A percentile compares a stretch with the other conserved stretches of the same genome.
Evolutionary conservation across 2,329 filamentous ascomycete species (phyloP).

Genomic region (Trichophyton rubrum): DNA sequence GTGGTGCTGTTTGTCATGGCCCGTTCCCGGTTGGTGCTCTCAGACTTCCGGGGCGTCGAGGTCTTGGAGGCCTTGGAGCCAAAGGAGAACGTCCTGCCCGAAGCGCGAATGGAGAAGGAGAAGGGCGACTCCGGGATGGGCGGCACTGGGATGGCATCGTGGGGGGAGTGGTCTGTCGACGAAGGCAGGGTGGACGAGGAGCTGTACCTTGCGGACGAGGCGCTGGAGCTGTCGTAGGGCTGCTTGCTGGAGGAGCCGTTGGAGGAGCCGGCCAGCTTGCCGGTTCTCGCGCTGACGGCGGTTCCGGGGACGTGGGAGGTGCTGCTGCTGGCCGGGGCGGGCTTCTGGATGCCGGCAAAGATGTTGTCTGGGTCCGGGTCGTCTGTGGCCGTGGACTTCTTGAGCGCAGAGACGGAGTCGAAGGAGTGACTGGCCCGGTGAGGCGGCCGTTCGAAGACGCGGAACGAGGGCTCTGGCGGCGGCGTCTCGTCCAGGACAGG

Average conservation of each 20-base stretch:
- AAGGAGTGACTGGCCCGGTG: constrained; percentile 32
- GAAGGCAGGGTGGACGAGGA: constrained; percentile 45
- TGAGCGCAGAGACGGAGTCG: constrained; percentile 29
- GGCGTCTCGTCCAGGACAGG: constrained; percentile 40
- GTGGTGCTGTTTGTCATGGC: constrained; percentile 41
- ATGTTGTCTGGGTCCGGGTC: constrained; percentile 28
- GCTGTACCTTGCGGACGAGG: constrained; percentile 40
- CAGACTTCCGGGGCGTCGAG: constrained; percentile 11
- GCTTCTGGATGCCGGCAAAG: constrained; percentile 24
- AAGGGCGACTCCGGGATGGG: constrained; percentile 28
- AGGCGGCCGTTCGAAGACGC: constrained; percentile 40
- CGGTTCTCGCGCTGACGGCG: not conserved
- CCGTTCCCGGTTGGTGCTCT: constrained; percentile 28
- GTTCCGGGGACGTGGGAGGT: not conserved
- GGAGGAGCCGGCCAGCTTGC: constrained; percentile 21
- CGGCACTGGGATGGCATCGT: constrained; percentile 32
- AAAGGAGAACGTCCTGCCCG: constrained; percentile 43
- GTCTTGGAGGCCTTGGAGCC: constrained; percentile 32
- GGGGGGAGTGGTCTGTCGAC: constrained; percentile 37
- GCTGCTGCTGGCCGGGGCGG: constrained; percentile 21
- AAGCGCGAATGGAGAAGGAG: constrained; percentile 32
- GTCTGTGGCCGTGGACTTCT: constrained; percentile 23
- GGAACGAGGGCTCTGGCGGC: constrained; percentile 37
- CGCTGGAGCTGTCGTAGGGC: constrained; percentile 32
- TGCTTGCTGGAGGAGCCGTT: constrained; percentile 37